Base-by-base conservation (phyloP, 108 stramenopile genomes). In the Mayamaea pseudoterrestris region DNA sequence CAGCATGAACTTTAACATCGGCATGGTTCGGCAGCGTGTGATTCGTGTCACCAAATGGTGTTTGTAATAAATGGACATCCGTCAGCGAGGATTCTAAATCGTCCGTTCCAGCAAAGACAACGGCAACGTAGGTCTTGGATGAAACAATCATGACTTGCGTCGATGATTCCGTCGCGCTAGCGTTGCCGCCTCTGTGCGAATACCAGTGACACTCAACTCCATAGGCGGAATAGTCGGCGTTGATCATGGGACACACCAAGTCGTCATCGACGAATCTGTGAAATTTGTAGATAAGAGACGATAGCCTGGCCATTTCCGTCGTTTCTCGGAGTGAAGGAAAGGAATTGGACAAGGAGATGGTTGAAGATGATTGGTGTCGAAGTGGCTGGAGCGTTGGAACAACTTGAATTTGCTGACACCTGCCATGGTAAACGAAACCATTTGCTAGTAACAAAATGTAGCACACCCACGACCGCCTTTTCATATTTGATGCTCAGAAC, bases 101-200 rank as follows among this genome's bases (percentile, higher is more conserved):
- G 47, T 90, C 88, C 1, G 88, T 90, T 27, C 88, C 88, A 0
- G 88, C 80, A 65, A 76, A 90, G 7, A 76, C 74, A 7, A 90
- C 49, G 3, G 80, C 71, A 14, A 84, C 36, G 47, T 84, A 90
- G 2, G 59, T 45, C 7, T 65, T 50, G 7, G 40, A 27, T 14
- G 71, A 71, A 8, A 63, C 47, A 0, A 89, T 35, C 44, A 84
- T 49, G 9, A 89, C 77, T 56, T 89, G 87, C 14, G 76, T 89
- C n/a, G n/a, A n/a, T n/a, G n/a, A n/a, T n/a, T n/a, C n/a, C n/a
- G n/a, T n/a, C n/a, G n/a, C n/a, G n/a, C n/a, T n/a, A n/a, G n/a
- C n/a, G 8, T 78, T 71, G 2, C 30, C 26, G 2, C 36, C 60
- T 14, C 71, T 39, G 53, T 86, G 84, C 0, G 48, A 57, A 47